Percentiles rank a stretch among this genome's conserved stretches.
Conservation (phyloP, 139 green algal species). For the Chlamydomonas sphaeroides region DNA sequence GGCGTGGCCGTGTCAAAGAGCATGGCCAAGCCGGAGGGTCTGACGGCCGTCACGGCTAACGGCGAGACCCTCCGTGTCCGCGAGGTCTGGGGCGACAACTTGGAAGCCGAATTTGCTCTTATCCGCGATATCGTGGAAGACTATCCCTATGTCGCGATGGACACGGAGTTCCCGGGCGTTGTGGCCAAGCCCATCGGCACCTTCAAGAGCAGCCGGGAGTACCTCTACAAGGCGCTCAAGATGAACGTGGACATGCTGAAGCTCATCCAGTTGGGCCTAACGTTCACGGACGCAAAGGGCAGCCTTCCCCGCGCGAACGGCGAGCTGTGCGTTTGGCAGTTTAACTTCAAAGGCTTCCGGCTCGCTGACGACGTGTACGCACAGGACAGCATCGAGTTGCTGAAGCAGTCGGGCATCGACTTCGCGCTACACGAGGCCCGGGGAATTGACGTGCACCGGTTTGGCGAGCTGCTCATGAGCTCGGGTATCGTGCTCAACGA, state of each 20-base stretch:
- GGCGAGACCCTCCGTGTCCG: constrained; percentile 87
- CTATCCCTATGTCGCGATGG: constrained; percentile 97
- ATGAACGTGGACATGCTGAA: constrained; percentile 99
- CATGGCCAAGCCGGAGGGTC: constrained; percentile 19
- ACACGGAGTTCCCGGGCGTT: constrained; percentile 97
- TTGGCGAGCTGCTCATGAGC: constrained; percentile 97
- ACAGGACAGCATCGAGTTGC: constrained; percentile 96
- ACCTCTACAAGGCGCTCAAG: constrained; percentile 91
- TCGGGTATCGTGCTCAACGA: constrained; percentile 97
- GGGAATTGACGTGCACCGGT: constrained; percentile 94
- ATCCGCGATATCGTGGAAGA: constrained; percentile 93
- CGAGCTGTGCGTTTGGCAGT: constrained; percentile 98
- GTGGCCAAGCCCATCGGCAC: constrained; percentile 92
- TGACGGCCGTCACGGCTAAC: constrained; percentile 66
- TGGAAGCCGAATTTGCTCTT: constrained; percentile 92
- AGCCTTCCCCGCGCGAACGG: constrained; percentile 85
- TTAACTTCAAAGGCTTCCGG: constrained; percentile 98
- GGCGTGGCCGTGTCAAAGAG: no score
- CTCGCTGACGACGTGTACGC: constrained; percentile 96
- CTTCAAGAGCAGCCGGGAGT: constrained; percentile 97
- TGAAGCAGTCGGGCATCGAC: constrained; percentile 96
- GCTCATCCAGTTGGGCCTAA: constrained; percentile 98
- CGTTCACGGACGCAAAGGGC: constrained; percentile 92
- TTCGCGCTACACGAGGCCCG: constrained; percentile 88
- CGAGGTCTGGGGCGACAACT: constrained; percentile 97